These are phyloP conservation scores for Ophiostoma ips DNA, from an alignment of 2,329 filamentous ascomycete species.

Conservation along the genomic window DNA sequence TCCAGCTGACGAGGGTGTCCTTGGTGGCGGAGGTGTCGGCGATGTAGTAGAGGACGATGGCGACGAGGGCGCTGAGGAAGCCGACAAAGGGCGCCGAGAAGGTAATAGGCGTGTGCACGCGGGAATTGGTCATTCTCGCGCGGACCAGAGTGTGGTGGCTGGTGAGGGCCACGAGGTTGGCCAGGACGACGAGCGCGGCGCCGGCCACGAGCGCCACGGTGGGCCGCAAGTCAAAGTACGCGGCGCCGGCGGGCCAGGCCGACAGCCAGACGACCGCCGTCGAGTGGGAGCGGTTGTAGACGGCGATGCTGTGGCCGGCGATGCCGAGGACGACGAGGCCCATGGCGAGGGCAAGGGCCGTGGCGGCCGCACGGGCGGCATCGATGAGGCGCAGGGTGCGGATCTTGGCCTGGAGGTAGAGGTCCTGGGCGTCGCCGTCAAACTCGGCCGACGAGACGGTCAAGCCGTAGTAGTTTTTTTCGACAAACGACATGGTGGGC, in stretches of 20 bases:
- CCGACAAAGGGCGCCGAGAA: slow-evolving; percentile 28
- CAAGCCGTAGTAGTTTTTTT: not conserved
- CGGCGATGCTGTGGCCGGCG: slow-evolving; percentile 37
- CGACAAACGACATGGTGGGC: slow-evolving; percentile 6
- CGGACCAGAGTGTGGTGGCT: slow-evolving; percentile 34
- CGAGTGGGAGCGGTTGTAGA: slow-evolving; percentile 41
- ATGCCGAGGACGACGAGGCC: slow-evolving; percentile 40
- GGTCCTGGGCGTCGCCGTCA: slow-evolving; percentile 31
- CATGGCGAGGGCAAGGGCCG: slow-evolving; percentile 34
- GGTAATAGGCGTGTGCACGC: slow-evolving; percentile 25
- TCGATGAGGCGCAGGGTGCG: slow-evolving; percentile 29
- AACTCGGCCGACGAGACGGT: slow-evolving; percentile 30
- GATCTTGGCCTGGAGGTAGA: slow-evolving; percentile 24
- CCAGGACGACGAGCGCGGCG: slow-evolving; percentile 33
- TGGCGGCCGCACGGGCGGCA: slow-evolving; percentile 32
- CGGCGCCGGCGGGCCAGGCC: slow-evolving; percentile 37
- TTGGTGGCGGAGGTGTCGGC: slow-evolving; percentile 36
- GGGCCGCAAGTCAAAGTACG: slow-evolving; percentile 43
- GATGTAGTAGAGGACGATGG: slow-evolving; percentile 43
- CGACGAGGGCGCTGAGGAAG: slow-evolving; percentile 34
- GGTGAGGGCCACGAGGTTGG: slow-evolving; percentile 33
- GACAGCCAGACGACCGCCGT: slow-evolving; percentile 26
- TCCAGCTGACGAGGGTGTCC: slow-evolving; percentile 48
- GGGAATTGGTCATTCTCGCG: slow-evolving; percentile 18
- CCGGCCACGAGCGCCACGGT: slow-evolving; percentile 40